phyloP scores from a whole-genome alignment of 2,329 filamentous ascomycete species.

The Chrysosporium queenslandicum region DNA sequence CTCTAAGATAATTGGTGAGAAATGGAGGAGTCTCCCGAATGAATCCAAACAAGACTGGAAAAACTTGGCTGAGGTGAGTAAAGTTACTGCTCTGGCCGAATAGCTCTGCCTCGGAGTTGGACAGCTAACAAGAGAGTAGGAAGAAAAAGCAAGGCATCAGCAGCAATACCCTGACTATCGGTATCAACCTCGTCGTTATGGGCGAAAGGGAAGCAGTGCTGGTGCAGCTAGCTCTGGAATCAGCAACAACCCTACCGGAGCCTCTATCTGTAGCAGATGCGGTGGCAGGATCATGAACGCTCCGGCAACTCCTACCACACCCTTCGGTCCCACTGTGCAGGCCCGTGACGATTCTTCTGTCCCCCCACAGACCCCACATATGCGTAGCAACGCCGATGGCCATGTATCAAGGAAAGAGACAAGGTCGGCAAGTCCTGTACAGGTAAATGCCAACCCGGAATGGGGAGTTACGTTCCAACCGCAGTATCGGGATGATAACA shows the following conservation, averaged over 20 bases:
- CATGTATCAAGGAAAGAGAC: constrained; percentile 20
- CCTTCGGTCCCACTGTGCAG: constrained; percentile 29
- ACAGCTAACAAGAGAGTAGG: constrained; percentile 35
- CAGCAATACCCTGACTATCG: constrained; percentile 87
- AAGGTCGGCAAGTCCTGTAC: constrained; percentile 22
- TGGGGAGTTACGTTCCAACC: constrained; percentile 19
- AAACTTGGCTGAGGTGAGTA: constrained; percentile 62
- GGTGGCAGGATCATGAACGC: constrained; percentile 42
- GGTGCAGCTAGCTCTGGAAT: constrained; percentile 26
- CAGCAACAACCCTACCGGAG: constrained; percentile 30
- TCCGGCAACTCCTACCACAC: constrained; percentile 34
- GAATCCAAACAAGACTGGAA: constrained; percentile 80
- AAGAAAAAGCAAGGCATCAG: constrained; percentile 84
- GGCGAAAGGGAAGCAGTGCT: constrained; percentile 44
- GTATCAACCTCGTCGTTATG: constrained; percentile 71
- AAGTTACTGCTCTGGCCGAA: background rate
- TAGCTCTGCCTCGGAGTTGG: constrained; percentile 4
- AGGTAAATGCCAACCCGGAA: constrained; percentile 21
- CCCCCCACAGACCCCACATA: constrained; percentile 23
- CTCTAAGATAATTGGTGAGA: constrained; percentile 89
- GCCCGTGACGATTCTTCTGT: constrained; percentile 20
- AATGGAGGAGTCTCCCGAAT: constrained; percentile 71
- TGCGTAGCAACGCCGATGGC: constrained; percentile 21
- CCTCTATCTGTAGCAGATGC: constrained; percentile 35
- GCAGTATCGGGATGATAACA: constrained; percentile 26